Percentiles rank a stretch among this genome's conserved stretches.
phyloP scores from a whole-genome alignment of 2,329 filamentous ascomycete genomes.

The Bertia moriformis region DNA sequence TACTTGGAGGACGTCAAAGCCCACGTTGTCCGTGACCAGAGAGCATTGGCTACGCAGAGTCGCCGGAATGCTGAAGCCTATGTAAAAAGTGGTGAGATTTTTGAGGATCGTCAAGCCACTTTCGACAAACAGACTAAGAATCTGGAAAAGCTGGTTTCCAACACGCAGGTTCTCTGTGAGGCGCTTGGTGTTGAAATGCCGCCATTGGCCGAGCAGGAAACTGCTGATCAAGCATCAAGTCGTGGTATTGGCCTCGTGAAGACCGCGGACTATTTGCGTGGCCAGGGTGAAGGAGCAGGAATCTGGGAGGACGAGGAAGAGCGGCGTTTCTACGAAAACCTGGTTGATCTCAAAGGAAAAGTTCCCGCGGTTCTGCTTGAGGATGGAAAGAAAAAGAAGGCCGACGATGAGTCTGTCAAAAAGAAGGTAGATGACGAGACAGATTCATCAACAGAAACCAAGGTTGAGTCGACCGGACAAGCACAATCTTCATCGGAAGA shows the following conservation, averaged over 20 bases:
- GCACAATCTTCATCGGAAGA: background rate
- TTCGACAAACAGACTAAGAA: slow-evolving; percentile 88
- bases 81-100: slow-evolving; percentile 94
- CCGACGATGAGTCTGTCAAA: slow-evolving; percentile 70
- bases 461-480: slow-evolving; percentile 7
- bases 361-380: slow-evolving; percentile 88
- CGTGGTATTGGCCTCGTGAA: slow-evolving; percentile 86
- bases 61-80: slow-evolving; percentile 95
- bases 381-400: slow-evolving; percentile 80
- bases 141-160: slow-evolving; percentile 78
- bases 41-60: slow-evolving; percentile 71
- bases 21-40: slow-evolving; percentile 82
- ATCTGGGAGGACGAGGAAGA: slow-evolving; percentile 99
- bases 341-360: slow-evolving; percentile 88
- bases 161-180: slow-evolving; percentile 83
- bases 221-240: slow-evolving; percentile 47
- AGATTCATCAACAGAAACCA: slow-evolving; percentile 30
- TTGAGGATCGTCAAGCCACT: slow-evolving; percentile 89
- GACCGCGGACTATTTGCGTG: slow-evolving; percentile 79
- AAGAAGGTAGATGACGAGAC: slow-evolving; percentile 45
- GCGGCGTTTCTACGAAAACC: slow-evolving; percentile 91
- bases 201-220: slow-evolving; percentile 71
- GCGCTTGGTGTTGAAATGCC: slow-evolving; percentile 85
- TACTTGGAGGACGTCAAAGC: slow-evolving; percentile 89
- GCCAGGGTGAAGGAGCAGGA: slow-evolving; percentile 76